phyloP scores from a whole-genome alignment of 1,284 basidiomycete genomes.

The Athelia psychrophila region DNA sequence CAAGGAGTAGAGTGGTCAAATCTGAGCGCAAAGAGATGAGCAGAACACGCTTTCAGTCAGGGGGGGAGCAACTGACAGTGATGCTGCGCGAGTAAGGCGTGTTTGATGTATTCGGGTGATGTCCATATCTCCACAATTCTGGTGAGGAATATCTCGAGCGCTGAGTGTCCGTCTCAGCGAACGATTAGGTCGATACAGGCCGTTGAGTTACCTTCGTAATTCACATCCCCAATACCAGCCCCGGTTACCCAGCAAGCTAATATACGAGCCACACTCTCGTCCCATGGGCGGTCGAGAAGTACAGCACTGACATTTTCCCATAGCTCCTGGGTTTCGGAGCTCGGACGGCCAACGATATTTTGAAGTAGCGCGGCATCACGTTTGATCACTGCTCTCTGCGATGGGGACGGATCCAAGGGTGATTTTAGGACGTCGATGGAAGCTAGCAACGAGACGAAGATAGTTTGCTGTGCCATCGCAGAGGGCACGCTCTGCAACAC shows the following conservation, averaged over 20 bases:
- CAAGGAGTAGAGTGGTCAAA: slow-evolving; percentile 68
- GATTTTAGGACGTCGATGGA: slow-evolving; percentile 29
- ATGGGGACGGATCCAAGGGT: slow-evolving; percentile 27
- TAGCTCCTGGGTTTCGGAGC: slow-evolving; percentile 41
- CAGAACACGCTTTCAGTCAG: slow-evolving; percentile 19
- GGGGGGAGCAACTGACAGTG: slow-evolving; percentile 47
- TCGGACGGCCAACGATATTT: slow-evolving; percentile 46
- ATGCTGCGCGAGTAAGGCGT: slow-evolving; percentile 68
- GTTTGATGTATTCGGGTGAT: slow-evolving; percentile 63
- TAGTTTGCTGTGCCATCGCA: slow-evolving; percentile 47
- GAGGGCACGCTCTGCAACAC: slow-evolving; percentile 50
- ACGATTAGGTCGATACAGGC: not conserved
- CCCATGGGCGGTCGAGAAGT: slow-evolving; percentile 55
- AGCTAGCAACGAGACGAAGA: slow-evolving; percentile 57
- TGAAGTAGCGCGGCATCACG: slow-evolving; percentile 47
- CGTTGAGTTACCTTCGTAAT: slow-evolving; percentile 37
- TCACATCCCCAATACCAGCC: slow-evolving; percentile 22
- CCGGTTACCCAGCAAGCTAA: slow-evolving; percentile 65
- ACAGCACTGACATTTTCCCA: slow-evolving; percentile 51
- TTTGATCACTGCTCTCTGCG: slow-evolving; percentile 43
- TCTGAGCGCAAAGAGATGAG: slow-evolving; percentile 38
- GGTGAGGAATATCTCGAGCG: slow-evolving; percentile 44
- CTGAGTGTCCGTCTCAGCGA: slow-evolving; percentile 28
- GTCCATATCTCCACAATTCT: slow-evolving; percentile 61
- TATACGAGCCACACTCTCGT: slow-evolving; percentile 52